A percentile compares a stretch with the other conserved stretches of the same genome.
Conservation (phyloP, 176 grass and related monocot genomes). For the Hordeum vulgare region DNA sequence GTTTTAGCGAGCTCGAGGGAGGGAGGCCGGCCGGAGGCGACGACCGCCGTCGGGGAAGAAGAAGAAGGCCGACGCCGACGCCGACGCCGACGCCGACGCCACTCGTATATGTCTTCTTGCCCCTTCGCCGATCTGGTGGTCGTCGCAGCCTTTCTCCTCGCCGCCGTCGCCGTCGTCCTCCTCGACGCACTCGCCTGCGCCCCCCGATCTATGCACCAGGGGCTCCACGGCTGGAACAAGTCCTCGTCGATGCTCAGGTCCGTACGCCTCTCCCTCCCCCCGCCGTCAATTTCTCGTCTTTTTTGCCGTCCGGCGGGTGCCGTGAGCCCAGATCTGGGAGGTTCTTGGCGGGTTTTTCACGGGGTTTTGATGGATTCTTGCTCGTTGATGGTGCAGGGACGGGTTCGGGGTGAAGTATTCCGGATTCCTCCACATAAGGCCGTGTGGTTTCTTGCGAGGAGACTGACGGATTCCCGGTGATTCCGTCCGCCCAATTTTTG, state of each 20-base stretch:
- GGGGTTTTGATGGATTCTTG: slow-evolving; percentile 16
- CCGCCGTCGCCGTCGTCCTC: slow-evolving; percentile 39
- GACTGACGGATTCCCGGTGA: slow-evolving; percentile 37
- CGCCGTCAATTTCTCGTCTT: not conserved
- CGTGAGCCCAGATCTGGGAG: slow-evolving; percentile 17
- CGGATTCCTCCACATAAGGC: slow-evolving; percentile 90
- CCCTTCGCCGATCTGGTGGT: slow-evolving; percentile 58
- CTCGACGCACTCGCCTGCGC: slow-evolving; percentile 22
- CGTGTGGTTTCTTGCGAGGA: slow-evolving; percentile 49
- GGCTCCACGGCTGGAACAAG: slow-evolving; percentile 45
- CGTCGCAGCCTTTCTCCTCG: slow-evolving; percentile 15
- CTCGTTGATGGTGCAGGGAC: slow-evolving; percentile 35
- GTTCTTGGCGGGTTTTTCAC: slow-evolving; percentile 12
- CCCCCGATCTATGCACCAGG: slow-evolving; percentile 60
- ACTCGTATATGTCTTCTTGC: slow-evolving; percentile 83
- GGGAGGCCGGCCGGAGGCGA: slow-evolving; percentile 38
- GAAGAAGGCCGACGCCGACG: not conserved
- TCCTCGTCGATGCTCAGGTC: slow-evolving; percentile 87
- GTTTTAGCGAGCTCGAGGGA: slow-evolving; percentile 54
- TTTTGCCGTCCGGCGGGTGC: slow-evolving; percentile 16
- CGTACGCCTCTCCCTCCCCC: rapidly evolving
- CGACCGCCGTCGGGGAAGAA: slow-evolving; percentile 25
- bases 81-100: not conserved
- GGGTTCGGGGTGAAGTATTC: slow-evolving; percentile 91
- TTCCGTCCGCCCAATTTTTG: slow-evolving; percentile 44